Conservation (phyloP, 2,329 filamentous ascomycete genomes). For the Exophiala calicioides region DNA sequence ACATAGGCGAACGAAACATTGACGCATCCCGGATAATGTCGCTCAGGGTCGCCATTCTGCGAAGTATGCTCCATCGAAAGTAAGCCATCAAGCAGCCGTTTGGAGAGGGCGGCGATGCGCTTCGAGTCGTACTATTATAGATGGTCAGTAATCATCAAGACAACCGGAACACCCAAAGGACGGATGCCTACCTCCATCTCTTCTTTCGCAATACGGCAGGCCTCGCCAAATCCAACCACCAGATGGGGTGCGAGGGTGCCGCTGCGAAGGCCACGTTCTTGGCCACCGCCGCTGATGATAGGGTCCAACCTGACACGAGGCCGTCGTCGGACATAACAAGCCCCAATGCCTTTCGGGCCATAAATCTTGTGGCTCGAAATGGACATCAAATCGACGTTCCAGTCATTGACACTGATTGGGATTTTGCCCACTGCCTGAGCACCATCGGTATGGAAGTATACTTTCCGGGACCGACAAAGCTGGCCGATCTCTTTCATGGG, state of each 20-base stretch:
- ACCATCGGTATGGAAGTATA: slow-evolving; percentile 97
- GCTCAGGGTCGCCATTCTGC: slow-evolving; percentile 79
- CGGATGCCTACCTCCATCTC: slow-evolving; percentile 76
- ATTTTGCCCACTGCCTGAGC: slow-evolving; percentile 99
- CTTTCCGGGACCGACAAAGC: slow-evolving; percentile 84
- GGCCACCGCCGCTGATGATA: slow-evolving; percentile 92
- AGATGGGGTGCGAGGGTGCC: slow-evolving; percentile 89
- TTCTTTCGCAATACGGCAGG: slow-evolving; percentile 84
- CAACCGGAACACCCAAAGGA: slow-evolving; percentile 62
- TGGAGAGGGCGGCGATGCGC: slow-evolving; percentile 78
- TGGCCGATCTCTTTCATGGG: slow-evolving; percentile 90
- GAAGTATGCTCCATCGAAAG: slow-evolving; percentile 87
- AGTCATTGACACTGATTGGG: slow-evolving; percentile 90
- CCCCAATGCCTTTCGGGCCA: slow-evolving; percentile 93
- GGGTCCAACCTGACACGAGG: slow-evolving; percentile 93
- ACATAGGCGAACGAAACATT: slow-evolving; percentile 99
- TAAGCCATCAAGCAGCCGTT: slow-evolving; percentile 78
- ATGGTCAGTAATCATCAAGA: slow-evolving; percentile 26
- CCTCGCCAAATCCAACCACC: slow-evolving; percentile 91
- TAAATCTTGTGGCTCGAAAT: slow-evolving; percentile 99
- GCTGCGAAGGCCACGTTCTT: slow-evolving; percentile 91
- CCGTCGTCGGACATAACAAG: slow-evolving; percentile 90
- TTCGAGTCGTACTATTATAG: slow-evolving; percentile 89
- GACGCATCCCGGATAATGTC: slow-evolving; percentile 93
- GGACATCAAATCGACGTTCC: slow-evolving; percentile 98